These are phyloP conservation scores for Lactarius tabidus DNA, from an alignment of 768 basidiomycete species.

Conservation along the genomic window DNA sequence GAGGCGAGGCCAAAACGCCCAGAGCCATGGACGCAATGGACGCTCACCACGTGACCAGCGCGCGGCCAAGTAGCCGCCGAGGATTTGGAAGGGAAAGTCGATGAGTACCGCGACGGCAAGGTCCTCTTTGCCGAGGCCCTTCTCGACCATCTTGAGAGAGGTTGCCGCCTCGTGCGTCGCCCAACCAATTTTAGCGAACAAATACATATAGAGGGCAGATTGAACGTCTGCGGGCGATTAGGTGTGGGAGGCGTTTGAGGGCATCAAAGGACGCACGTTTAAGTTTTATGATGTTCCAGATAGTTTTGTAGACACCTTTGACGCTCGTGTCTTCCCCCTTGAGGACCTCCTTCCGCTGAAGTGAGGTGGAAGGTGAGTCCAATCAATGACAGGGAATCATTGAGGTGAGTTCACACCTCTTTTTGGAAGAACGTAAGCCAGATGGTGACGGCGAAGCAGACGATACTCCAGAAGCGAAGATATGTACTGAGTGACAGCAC, in stretches of 20 bases:
- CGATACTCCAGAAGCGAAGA: constrained; percentile 78
- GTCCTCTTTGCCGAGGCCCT: constrained; percentile 93
- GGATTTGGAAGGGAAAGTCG: constrained; percentile 96
- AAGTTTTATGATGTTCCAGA: constrained; percentile 90
- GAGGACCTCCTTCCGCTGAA: constrained; percentile 67
- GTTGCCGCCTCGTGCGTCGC: constrained; percentile 91
- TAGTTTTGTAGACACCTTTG: constrained; percentile 84
- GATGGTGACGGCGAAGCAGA: constrained; percentile 80
- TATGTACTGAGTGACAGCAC: constrained; percentile 71
- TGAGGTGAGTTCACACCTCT: constrained; percentile 52
- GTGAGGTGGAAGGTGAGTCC: not conserved
- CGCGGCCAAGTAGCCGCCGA: constrained; percentile 92
- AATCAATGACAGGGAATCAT: not conserved
- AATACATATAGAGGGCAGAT: constrained; percentile 76
- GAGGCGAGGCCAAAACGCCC: constrained; percentile 87
- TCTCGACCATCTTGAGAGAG: constrained; percentile 92
- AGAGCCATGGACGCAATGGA: constrained; percentile 83
- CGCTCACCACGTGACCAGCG: constrained; percentile 81
- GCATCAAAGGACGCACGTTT: constrained; percentile 56
- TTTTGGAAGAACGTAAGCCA: constrained; percentile 87
- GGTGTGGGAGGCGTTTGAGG: constrained; percentile 6
- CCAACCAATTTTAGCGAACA: constrained; percentile 92
- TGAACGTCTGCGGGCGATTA: constrained; percentile 67
- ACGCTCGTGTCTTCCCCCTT: constrained; percentile 88
- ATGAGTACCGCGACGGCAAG: constrained; percentile 92